Evolutionary conservation across 129 eudicot species (phyloP).

Genomic region (Lactuca saligna): DNA sequence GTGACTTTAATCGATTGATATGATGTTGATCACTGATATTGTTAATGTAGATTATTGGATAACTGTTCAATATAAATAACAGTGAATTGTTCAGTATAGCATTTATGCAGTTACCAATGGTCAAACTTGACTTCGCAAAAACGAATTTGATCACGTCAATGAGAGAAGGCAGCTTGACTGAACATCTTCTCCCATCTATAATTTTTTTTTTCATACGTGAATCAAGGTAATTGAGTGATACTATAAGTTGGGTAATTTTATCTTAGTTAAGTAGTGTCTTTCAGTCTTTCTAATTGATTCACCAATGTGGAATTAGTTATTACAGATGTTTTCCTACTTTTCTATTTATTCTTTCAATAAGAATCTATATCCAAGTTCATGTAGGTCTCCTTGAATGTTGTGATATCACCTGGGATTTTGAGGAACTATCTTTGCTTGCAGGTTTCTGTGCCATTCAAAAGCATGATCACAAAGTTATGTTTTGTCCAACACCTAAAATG

Average conservation of each 20-base stretch:
- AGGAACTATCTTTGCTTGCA: slow-evolving; percentile 83
- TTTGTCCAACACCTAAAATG: slow-evolving; percentile 19
- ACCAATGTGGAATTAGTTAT: not conserved
- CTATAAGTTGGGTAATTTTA: slow-evolving; percentile 61
- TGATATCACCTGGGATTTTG: slow-evolving; percentile 76
- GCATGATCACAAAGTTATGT: slow-evolving; percentile 86
- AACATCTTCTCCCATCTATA: slow-evolving; percentile 80
- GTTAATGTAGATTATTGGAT: not conserved
- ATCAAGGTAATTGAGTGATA: slow-evolving; percentile 65
- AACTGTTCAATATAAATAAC: not conserved
- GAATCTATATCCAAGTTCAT: slow-evolving; percentile 14
- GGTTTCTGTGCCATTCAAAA: slow-evolving; percentile 93
- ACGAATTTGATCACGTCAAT: slow-evolving; percentile 81
- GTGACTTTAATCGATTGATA: too few species aligned
- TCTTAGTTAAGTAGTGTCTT: slow-evolving; percentile 74
- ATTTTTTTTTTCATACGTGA: slow-evolving; percentile 69
- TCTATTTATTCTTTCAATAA: slow-evolving; percentile 3
- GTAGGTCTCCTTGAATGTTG: slow-evolving; percentile 70
- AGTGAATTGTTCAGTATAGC: slow-evolving; percentile 3
- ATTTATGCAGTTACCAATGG: slow-evolving; percentile 64
- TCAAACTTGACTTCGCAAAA: slow-evolving; percentile 79
- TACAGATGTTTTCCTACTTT: slow-evolving; percentile 4
- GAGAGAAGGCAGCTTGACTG: slow-evolving; percentile 81
- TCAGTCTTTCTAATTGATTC: slow-evolving; percentile 7
- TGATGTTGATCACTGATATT: too few species aligned